Base-by-base conservation (phyloP, 106 monocot species). In the Dioscorea zingiberensis region DNA sequence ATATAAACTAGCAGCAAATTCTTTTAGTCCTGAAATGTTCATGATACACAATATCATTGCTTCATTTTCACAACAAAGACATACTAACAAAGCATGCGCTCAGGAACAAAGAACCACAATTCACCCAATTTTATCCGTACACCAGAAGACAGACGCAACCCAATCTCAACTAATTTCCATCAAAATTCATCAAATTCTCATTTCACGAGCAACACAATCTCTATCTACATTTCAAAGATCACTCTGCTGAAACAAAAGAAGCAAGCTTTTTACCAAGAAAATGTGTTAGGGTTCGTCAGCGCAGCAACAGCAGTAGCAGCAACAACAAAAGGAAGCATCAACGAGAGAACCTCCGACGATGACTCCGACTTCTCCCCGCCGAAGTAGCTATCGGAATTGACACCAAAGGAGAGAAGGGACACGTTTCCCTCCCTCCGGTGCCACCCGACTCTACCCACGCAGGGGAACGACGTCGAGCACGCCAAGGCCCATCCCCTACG, bases 291-390 rank as follows among this genome's bases (percentile, higher is more conserved):
- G 46, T 77, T 79, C 2, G 70, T 71, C 17, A 98, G 98, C 14
- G 98, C 92, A 0, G 84, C 79, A 53, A 98, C 81, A 23, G 79
- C 98, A 14, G 98, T 93, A 59, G 93, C 89, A 9, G 80, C 89
- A 25, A 98, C 98, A 32, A 86, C 89, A 47, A 74, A 87, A n/a
- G 98, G 98, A 13, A 98, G 82, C 84, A 98, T 49, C 27, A 69
- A 81, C 8, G 98, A 89, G 44, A 98, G 59, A 9, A 74, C 74
- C 73, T 81, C 68, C 9, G 80, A 70, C 14, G 77, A 29, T 21
- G 59, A 49, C 0, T 56, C 72, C 1, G 51, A 55, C 3, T 17
- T 73, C 17, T 49, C 63, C 3, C 61, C 63, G 22, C 24, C 60
- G 13, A 13, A 0, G 27, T 3, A 27, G n/a, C 21, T 30, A 48